These are phyloP conservation scores for Naganishia friedmannii DNA, from an alignment of 768 basidiomycete species.

Conservation along the genomic window DNA sequence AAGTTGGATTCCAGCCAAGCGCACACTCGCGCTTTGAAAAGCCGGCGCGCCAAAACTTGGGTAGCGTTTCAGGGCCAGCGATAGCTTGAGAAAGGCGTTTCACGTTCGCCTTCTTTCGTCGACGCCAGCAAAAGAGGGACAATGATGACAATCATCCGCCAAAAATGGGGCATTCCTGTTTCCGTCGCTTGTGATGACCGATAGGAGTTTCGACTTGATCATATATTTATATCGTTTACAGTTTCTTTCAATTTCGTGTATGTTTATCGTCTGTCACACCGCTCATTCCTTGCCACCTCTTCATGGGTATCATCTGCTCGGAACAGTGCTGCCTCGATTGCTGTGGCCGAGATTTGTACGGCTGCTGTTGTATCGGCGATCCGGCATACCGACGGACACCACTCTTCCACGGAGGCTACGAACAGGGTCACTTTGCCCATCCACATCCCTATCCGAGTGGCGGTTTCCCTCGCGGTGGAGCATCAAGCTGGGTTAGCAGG, in stretches of 20 bases:
- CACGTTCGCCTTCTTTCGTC: too few species aligned
- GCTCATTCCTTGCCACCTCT: background rate
- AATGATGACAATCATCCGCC: too few species aligned
- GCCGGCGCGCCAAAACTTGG: too few species aligned
- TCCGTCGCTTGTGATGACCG: background rate
- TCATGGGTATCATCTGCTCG: slow-evolving; percentile 5
- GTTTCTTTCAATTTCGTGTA: background rate
- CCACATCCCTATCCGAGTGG: slow-evolving; percentile 16
- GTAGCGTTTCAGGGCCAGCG: background rate
- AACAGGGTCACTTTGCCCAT: slow-evolving; percentile 2
- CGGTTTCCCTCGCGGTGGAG: background rate
- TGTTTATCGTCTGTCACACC: background rate
- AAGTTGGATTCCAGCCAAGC: background rate
- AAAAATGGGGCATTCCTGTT: too few species aligned
- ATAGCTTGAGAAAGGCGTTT: too few species aligned
- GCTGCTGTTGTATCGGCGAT: slow-evolving; percentile 14
- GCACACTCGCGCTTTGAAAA: background rate
- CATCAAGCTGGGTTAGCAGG: background rate
- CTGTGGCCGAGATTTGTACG: slow-evolving; percentile 6
- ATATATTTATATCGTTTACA: background rate
- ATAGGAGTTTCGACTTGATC: background rate
- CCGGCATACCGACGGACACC: background rate
- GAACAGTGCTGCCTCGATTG: slow-evolving; percentile 22
- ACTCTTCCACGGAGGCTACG: too few species aligned
- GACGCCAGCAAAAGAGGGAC: too few species aligned